A percentile compares a stretch with the other conserved stretches of the same genome.
These are phyloP conservation scores for Tulasnella sp. DNA, from an alignment of 768 basidiomycete species.

Conservation along the genomic window DNA sequence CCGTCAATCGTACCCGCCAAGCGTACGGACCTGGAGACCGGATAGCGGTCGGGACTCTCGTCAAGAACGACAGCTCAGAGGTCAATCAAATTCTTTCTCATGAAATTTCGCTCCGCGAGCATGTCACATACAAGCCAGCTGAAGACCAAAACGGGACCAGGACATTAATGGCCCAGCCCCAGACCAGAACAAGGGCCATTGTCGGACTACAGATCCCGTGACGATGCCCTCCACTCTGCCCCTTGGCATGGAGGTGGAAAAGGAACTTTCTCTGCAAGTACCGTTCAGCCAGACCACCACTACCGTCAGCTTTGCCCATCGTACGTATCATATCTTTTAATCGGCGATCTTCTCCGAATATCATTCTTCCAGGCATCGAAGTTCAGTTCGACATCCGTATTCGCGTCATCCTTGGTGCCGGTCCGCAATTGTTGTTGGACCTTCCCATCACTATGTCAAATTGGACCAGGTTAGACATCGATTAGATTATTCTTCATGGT, in stretches of 20 bases:
- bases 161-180: conserved; percentile 51
- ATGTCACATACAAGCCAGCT: conserved; percentile 68
- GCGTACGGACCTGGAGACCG: conserved; percentile 89
- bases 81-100: conserved; percentile 79
- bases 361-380: conserved; percentile 55
- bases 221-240: conserved; percentile 65
- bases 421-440: conserved; percentile 68
- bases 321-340: conserved; percentile 41
- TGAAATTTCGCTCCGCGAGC: conserved; percentile 78
- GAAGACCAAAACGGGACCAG: conserved; percentile 56
- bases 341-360: conserved; percentile 29
- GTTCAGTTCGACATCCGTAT: conserved; percentile 78
- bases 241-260: conserved; percentile 68
- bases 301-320: conserved; percentile 76
- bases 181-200: conserved; percentile 57
- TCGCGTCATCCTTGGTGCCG: conserved; percentile 74
- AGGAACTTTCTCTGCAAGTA: conserved; percentile 72
- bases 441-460: conserved; percentile 82
- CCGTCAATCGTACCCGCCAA: conserved; percentile 73
- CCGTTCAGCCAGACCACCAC: conserved; percentile 76
- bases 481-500: background rate
- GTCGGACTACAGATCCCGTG: conserved; percentile 70
- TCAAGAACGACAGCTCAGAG: conserved; percentile 60
- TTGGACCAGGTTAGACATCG: conserved; percentile 70
- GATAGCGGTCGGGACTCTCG: conserved; percentile 54